These are phyloP conservation scores for Arabidopsis arenosa DNA, from an alignment of 345 rosid species.

Conservation along the genomic window DNA sequence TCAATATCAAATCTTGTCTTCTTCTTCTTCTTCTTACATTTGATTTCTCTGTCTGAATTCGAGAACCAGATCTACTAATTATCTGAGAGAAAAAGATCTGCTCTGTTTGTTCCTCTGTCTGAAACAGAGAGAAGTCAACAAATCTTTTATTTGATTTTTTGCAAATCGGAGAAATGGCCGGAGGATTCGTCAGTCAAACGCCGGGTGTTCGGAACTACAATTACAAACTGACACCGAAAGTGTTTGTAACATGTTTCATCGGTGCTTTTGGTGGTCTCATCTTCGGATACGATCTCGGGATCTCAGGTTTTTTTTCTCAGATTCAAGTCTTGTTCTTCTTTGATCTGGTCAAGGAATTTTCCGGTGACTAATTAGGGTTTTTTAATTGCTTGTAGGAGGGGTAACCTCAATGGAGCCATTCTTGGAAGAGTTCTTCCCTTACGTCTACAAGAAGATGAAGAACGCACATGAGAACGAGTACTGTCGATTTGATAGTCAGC, in stretches of 20 bases:
- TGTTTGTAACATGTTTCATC: slow-evolving; percentile 67
- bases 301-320: slow-evolving; percentile 57
- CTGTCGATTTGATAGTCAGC: slow-evolving; percentile 75
- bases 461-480: slow-evolving; percentile 55
- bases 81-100: slow-evolving; percentile 19
- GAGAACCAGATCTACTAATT: slow-evolving; percentile 23
- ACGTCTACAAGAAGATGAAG: slow-evolving; percentile 48
- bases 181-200: slow-evolving; percentile 51
- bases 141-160: background rate
- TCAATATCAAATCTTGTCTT: slow-evolving; percentile 16
- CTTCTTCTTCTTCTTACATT: slow-evolving; percentile 27
- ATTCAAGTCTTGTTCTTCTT: slow-evolving; percentile 3
- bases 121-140: slow-evolving; percentile 41
- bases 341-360: background rate
- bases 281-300: slow-evolving; percentile 84
- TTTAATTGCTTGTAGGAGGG: slow-evolving; percentile 56
- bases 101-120: slow-evolving; percentile 30
- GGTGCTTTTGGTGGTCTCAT: slow-evolving; percentile 90
- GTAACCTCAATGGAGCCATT: slow-evolving; percentile 82
- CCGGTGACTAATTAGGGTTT: background rate
- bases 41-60: slow-evolving; percentile 3
- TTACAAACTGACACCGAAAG: slow-evolving; percentile 63
- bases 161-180: slow-evolving; percentile 50
- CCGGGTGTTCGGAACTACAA: slow-evolving; percentile 50
- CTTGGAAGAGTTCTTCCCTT: slow-evolving; percentile 66